Conservation (phyloP, 176 grass and related monocot genomes). For the Oryza meyeriana region DNA sequence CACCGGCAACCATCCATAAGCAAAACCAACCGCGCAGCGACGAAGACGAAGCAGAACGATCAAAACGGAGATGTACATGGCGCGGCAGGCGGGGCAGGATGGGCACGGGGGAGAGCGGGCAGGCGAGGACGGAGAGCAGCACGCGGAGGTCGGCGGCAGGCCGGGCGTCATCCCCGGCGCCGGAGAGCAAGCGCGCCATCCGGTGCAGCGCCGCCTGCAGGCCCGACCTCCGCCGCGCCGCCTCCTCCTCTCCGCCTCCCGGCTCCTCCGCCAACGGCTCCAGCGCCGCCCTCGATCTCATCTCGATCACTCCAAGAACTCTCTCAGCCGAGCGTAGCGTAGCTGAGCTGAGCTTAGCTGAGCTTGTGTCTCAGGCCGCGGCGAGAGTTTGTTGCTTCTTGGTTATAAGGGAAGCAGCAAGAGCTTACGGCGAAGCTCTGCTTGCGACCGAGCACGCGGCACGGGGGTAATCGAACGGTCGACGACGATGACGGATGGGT, state of each 20-base stretch:
- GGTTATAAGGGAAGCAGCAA: conserved; percentile 23
- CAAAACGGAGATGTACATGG: conserved; percentile 28
- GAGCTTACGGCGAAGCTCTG: neutral
- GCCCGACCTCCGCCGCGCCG: conserved; percentile 26
- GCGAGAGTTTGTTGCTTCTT: conserved; percentile 26
- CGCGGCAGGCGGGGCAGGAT: conserved; percentile 49
- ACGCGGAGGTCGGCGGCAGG: conserved; percentile 60
- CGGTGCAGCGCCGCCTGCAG: conserved; percentile 48
- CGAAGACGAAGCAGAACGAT: no score
- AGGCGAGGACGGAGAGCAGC: conserved; percentile 78
- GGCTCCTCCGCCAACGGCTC: conserved; percentile 97
- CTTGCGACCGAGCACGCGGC: neutral
- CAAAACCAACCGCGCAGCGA: no score
- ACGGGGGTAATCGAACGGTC: neutral
- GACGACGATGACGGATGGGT: neutral
- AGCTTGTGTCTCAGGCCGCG: conserved; percentile 35
- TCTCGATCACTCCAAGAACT: neutral
- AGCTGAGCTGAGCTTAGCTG: neutral
- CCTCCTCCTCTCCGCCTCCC: conserved; percentile 51
- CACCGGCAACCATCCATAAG: neutral
- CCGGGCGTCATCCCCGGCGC: conserved; percentile 40
- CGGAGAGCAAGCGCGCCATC: conserved; percentile 48
- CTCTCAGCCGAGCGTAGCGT: neutral
- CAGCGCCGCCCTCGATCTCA: conserved; percentile 59
- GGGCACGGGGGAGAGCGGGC: conserved; percentile 83